Percentiles rank a stretch among this genome's conserved stretches.
phyloP scores from a whole-genome alignment of 1,284 basidiomycete species.

The Puccinia triticina region DNA sequence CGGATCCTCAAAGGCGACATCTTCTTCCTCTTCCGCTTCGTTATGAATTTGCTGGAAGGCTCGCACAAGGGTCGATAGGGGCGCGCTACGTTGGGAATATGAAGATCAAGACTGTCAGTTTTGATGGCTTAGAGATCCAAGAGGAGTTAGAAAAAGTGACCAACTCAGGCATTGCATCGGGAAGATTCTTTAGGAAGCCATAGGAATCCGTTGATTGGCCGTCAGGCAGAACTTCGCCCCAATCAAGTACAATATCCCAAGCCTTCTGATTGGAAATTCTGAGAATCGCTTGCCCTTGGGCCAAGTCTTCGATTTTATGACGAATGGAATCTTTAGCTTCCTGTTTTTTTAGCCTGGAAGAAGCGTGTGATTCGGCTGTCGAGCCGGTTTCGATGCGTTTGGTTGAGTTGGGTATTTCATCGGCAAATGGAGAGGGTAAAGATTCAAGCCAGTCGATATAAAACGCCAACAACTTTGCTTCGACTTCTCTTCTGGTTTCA shows the following conservation, averaged over 20 bases:
- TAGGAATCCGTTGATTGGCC: slow-evolving; percentile 40
- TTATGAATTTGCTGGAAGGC: slow-evolving; percentile 33
- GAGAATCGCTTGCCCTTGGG: slow-evolving; percentile 73
- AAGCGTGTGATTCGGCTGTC: slow-evolving; percentile 42
- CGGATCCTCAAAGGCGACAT: slow-evolving; percentile 61
- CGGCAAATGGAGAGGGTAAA: slow-evolving; percentile 63
- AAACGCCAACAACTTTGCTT: slow-evolving; percentile 71
- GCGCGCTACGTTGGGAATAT: not conserved
- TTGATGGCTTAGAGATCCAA: not conserved
- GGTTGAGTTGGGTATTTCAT: slow-evolving; percentile 60
- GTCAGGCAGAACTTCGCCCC: slow-evolving; percentile 65
- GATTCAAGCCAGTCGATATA: slow-evolving; percentile 68
- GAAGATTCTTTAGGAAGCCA: slow-evolving; percentile 39
- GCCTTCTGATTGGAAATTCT: slow-evolving; percentile 74
- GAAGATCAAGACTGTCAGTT: slow-evolving; percentile 4
- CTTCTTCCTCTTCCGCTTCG: slow-evolving; percentile 43
- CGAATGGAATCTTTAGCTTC: slow-evolving; percentile 65
- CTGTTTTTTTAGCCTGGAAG: slow-evolving; percentile 60
- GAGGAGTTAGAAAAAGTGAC: not conserved
- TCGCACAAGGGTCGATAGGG: slow-evolving; percentile 21
- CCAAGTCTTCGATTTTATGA: slow-evolving; percentile 71
- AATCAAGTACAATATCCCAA: slow-evolving; percentile 78
- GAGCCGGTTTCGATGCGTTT: slow-evolving; percentile 57
- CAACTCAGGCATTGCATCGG: slow-evolving; percentile 35
- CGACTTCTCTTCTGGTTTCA: slow-evolving; percentile 69